Percentiles rank a stretch among this genome's conserved stretches.
Evolutionary conservation across 257 asterid genomes (phyloP).

Genomic region (Capsicum baccatum): DNA sequence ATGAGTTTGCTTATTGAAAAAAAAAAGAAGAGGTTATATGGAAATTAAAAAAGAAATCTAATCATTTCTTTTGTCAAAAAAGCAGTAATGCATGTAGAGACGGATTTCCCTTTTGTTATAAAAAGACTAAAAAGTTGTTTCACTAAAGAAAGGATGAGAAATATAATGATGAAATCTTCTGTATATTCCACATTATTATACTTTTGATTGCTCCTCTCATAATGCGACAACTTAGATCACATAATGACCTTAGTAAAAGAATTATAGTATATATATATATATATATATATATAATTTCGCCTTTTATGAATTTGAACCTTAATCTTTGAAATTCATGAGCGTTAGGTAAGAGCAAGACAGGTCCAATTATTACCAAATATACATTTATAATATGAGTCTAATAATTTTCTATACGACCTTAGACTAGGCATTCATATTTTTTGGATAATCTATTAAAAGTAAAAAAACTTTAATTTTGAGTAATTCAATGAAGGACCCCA

Average conservation of each 20-base stretch:
- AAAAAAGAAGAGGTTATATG: background rate
- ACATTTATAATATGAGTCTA: background rate
- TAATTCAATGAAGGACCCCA: background rate
- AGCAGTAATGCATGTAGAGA: background rate
- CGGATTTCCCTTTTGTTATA: background rate
- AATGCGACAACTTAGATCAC: background rate
- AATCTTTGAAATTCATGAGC: background rate
- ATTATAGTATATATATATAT: background rate
- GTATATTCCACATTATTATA: background rate
- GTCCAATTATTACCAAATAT: background rate
- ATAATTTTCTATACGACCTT: background rate
- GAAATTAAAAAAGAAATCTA: background rate
- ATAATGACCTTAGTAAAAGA: background rate
- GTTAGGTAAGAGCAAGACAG: background rate
- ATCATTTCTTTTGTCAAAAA: background rate
- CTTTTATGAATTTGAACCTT: background rate
- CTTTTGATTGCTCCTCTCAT: constrained; percentile 1
- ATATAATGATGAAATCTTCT: constrained; percentile 1
- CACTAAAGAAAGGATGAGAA: background rate
- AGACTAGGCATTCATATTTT: background rate
- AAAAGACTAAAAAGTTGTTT: background rate
- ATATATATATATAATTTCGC: background rate
- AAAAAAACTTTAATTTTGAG: background rate
- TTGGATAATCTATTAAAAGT: background rate
- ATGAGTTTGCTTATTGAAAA: background rate